phyloP scores from a whole-genome alignment of 2,329 filamentous ascomycete genomes.

The Cercospora sp. region DNA sequence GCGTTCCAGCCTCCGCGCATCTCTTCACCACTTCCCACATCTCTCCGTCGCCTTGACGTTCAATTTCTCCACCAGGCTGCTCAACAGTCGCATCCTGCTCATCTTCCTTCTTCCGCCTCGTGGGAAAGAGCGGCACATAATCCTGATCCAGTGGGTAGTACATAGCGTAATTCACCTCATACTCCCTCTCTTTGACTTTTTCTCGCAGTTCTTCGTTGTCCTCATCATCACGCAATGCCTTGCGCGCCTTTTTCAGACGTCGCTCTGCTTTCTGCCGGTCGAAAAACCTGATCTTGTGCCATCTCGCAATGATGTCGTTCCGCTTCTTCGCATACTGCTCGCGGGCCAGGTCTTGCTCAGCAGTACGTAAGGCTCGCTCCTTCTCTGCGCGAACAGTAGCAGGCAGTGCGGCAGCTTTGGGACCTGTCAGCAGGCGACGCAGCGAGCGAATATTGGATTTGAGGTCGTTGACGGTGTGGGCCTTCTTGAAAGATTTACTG shows the following conservation, averaged over 20 bases:
- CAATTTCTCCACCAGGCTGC: conserved; percentile 43
- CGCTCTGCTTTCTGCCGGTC: conserved; percentile 75
- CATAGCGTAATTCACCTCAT: conserved; percentile 74
- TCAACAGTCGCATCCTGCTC: conserved; percentile 41
- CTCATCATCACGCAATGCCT: conserved; percentile 54
- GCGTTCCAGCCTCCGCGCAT: conserved; percentile 59
- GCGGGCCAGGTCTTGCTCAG: conserved; percentile 63
- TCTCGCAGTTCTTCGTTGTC: conserved; percentile 34
- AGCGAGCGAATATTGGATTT: conserved; percentile 73
- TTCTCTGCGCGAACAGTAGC: conserved; percentile 68
- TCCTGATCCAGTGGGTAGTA: conserved; percentile 70
- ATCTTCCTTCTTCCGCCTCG: conserved; percentile 38
- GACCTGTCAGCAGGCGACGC: conserved; percentile 63
- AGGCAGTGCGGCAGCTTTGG: conserved; percentile 57
- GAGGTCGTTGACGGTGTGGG: conserved; percentile 56
- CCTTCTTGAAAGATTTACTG: conserved; percentile 38
- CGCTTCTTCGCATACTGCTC: conserved; percentile 62
- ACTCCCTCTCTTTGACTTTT: conserved; percentile 53
- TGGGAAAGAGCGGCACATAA: conserved; percentile 62
- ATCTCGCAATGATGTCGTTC: conserved; percentile 71
- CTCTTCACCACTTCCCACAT: conserved; percentile 70
- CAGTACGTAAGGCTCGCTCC: conserved; percentile 69
- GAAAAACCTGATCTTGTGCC: conserved; percentile 84
- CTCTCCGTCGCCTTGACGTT: conserved; percentile 50
- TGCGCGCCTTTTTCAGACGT: conserved; percentile 64